Conservation (phyloP, 345 rosid species). For the Syzygium jambos region DNA sequence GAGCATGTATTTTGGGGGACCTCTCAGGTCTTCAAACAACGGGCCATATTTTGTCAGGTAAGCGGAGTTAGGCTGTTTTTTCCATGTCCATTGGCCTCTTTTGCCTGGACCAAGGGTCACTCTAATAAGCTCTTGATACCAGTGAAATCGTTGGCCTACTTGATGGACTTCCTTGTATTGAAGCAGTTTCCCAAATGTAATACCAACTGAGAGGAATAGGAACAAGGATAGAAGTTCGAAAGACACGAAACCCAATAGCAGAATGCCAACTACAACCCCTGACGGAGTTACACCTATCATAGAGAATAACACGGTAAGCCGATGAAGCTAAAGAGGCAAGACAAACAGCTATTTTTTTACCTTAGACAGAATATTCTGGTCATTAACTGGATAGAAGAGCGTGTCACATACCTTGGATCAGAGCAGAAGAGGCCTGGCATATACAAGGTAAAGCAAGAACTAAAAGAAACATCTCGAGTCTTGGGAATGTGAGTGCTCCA, state of each 20-base stretch:
- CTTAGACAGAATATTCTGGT: neutral
- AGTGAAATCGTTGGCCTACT: slow-evolving; percentile 71
- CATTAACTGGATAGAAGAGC: neutral
- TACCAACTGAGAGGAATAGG: slow-evolving; percentile 77
- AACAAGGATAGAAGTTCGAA: slow-evolving; percentile 43
- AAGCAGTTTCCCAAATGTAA: slow-evolving; percentile 74
- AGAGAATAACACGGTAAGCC: neutral
- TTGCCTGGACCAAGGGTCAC: slow-evolving; percentile 92
- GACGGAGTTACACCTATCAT: slow-evolving; percentile 38
- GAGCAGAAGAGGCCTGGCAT: slow-evolving; percentile 57
- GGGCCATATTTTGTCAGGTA: slow-evolving; percentile 53
- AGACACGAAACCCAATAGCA: slow-evolving; percentile 46
- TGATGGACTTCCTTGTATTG: slow-evolving; percentile 92
- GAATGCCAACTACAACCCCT: slow-evolving; percentile 44
- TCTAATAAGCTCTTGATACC: slow-evolving; percentile 83
- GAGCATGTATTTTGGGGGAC: slow-evolving; percentile 96
- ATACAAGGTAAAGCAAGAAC: slow-evolving; percentile 69
- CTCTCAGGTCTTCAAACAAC: slow-evolving; percentile 64
- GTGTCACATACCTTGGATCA: slow-evolving; percentile 44
- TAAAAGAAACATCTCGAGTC: slow-evolving; percentile 73
- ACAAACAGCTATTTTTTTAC: neutral
- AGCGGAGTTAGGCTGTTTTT: slow-evolving; percentile 30
- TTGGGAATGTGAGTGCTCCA: slow-evolving; percentile 70
- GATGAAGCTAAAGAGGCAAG: neutral
- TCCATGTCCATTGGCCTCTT: slow-evolving; percentile 97